Percentiles rank a stretch among this genome's conserved stretches.
These are phyloP conservation scores for Murraya koenigii DNA, from an alignment of 345 rosid genomes.

Conservation along the genomic window DNA sequence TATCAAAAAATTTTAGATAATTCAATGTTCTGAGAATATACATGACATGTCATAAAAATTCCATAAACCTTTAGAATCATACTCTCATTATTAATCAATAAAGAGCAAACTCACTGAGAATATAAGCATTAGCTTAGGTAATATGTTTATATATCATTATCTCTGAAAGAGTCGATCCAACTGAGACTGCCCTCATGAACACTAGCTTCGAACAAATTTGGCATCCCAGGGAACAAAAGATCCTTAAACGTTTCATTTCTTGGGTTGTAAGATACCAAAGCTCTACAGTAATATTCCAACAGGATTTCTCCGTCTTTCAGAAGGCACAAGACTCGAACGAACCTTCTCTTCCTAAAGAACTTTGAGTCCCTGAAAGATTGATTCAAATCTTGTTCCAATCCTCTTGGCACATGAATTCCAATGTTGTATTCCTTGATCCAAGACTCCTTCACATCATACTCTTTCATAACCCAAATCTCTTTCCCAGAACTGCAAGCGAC, in stretches of 20 bases:
- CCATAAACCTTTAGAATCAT: not conserved
- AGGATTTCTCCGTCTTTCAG: slow-evolving; percentile 1
- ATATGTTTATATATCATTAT: too few species aligned
- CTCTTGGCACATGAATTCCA: slow-evolving; percentile 16
- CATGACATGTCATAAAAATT: too few species aligned
- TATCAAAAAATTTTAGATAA: too few species aligned
- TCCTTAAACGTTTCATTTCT: not conserved
- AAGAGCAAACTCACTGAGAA: not conserved
- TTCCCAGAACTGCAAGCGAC: not conserved
- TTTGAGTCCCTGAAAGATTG: not conserved
- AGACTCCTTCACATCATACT: slow-evolving; percentile 24
- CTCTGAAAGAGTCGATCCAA: not conserved
- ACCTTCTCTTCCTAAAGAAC: not conserved
- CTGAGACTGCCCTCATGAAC: slow-evolving; percentile 8
- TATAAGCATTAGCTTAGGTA: not conserved
- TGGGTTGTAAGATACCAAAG: slow-evolving; percentile 3
- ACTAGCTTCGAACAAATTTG: not conserved
- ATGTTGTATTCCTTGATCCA: slow-evolving; percentile 30
- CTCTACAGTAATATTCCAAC: slow-evolving; percentile 6
- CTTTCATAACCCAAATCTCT: slow-evolving; percentile 32
- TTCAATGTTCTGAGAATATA: too few species aligned
- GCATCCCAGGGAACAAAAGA: not conserved
- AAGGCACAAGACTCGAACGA: slow-evolving; percentile 1
- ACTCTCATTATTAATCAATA: too few species aligned
- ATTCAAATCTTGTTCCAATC: slow-evolving; percentile 1